Base-by-base conservation (phyloP, 2,329 filamentous ascomycete species). In the Fusarium continuum region DNA sequence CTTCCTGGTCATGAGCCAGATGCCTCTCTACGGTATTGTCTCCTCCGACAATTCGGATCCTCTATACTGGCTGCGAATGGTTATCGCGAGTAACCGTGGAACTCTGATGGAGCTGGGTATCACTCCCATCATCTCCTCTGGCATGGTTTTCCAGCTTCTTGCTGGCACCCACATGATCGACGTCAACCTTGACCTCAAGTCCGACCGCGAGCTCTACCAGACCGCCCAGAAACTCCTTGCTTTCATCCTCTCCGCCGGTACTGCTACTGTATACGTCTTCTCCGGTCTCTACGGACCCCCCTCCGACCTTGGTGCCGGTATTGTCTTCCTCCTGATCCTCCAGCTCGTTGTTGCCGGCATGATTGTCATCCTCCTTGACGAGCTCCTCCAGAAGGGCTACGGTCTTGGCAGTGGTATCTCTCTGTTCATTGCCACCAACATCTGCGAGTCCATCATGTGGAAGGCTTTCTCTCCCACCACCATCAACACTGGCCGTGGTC, bases 361-460 rank as follows among this genome's bases (percentile, higher is more conserved):
- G 81, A 97, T 99, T 76, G 96, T 99, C 80, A 98, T 99, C 79
- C 91, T 99, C 59, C 91, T 99, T 57, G 95, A 99, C 75, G 95
- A 99, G 86, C 90, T 99, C 60, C 90, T 99, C 73, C 96, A 99
- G 84, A 99, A 99, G 88, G 95, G 95, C 70, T 99, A 99, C 75
- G 95, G 95, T 80, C 90, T 99, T 67, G 95, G 95, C 80, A 96
- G 92, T 76, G 95, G 95, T 82, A 99, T 99, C 78, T 98, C 94
- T 41, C 91, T 99, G 67, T 99, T 99, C 87, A 99, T 99, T 77
- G 95, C 95, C 70, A 99, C 95, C 84, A 98, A 98, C 87, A 98
- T 99, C 76, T 99, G 95, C 91, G 95, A 99, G 85, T 97, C 94
- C 55, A 99, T 99, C 79, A 91, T 99, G 83, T 99, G 95, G 95